Percentiles rank a stretch among this genome's conserved stretches.
Conservation (phyloP, 768 basidiomycete species). For the Leucocoprinus leucothites region DNA sequence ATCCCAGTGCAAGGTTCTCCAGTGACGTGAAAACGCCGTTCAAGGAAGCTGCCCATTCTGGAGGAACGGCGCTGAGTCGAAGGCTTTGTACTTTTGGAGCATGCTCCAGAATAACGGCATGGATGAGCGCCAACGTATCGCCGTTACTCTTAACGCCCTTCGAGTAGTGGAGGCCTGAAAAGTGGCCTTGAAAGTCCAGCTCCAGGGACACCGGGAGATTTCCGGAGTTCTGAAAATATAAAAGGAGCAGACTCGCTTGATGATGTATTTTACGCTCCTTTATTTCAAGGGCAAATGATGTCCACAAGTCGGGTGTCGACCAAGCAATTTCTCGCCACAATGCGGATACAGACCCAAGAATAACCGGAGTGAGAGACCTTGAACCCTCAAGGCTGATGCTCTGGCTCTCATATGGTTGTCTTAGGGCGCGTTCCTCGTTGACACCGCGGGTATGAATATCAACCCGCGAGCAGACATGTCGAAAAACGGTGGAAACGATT, state of each 20-base stretch:
- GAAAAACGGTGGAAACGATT: conserved; percentile 6
- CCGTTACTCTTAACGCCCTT: background rate
- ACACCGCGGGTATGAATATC: background rate
- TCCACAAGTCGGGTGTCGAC: conserved; percentile 8
- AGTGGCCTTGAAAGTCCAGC: background rate
- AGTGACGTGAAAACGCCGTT: background rate
- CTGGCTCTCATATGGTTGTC: background rate
- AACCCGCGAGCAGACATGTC: background rate
- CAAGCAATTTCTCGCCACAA: conserved; percentile 4
- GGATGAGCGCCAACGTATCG: background rate
- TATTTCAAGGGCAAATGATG: background rate
- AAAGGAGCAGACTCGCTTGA: background rate
- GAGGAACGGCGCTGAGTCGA: conserved; percentile 1
- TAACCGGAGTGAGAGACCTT: background rate
- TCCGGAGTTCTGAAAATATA: background rate
- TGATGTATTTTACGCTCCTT: background rate
- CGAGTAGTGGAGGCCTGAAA: background rate
- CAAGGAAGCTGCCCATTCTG: conserved; percentile 1
- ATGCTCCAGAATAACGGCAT: conserved; percentile 1
- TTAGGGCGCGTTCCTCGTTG: background rate
- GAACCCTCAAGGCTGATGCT: background rate
- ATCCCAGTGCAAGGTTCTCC: conserved; percentile 1
- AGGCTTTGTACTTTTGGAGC: background rate
- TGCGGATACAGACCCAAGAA: background rate
- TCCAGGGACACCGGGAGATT: background rate